A percentile compares a stretch with the other conserved stretches of the same genome.
Evolutionary conservation across 2,329 filamentous ascomycete species (phyloP).

Genomic region (Cladosporium velox): DNA sequence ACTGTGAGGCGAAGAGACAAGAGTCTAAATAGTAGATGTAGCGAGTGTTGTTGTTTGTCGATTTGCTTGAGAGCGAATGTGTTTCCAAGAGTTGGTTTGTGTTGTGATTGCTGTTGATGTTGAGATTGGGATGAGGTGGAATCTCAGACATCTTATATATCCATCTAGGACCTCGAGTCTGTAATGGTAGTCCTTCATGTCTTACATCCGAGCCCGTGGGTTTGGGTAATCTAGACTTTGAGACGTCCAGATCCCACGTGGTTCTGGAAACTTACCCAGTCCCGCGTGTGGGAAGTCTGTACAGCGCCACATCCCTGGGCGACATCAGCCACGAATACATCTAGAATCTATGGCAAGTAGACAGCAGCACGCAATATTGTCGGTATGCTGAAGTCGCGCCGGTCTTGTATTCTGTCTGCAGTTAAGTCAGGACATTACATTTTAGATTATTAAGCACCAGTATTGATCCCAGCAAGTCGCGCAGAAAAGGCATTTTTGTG

Average conservation of each 20-base stretch:
- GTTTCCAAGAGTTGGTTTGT: slow-evolving; percentile 9
- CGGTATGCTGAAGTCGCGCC: background rate
- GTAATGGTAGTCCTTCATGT: background rate
- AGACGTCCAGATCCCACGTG: slow-evolving; percentile 11
- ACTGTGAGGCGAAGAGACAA: background rate
- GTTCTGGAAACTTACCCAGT: slow-evolving; percentile 12
- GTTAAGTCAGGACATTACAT: background rate
- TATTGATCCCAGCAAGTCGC: background rate
- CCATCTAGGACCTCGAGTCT: background rate
- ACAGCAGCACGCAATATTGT: background rate
- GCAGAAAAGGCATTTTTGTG: background rate
- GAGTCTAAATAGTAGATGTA: background rate
- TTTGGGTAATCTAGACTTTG: slow-evolving; percentile 1
- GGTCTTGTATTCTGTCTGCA: background rate
- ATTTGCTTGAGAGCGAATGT: background rate
- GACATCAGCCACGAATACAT: background rate
- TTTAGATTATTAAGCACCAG: background rate
- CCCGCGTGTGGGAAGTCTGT: slow-evolving; percentile 8
- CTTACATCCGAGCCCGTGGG: background rate
- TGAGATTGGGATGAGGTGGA: background rate
- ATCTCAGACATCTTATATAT: background rate
- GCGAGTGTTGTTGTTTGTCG: background rate
- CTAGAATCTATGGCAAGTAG: background rate
- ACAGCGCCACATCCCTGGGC: slow-evolving; percentile 5
- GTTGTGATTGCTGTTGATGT: slow-evolving; percentile 9